These are phyloP conservation scores for Pachyrhizus erosus DNA, from an alignment of 306 rosid genomes.

Conservation along the genomic window DNA sequence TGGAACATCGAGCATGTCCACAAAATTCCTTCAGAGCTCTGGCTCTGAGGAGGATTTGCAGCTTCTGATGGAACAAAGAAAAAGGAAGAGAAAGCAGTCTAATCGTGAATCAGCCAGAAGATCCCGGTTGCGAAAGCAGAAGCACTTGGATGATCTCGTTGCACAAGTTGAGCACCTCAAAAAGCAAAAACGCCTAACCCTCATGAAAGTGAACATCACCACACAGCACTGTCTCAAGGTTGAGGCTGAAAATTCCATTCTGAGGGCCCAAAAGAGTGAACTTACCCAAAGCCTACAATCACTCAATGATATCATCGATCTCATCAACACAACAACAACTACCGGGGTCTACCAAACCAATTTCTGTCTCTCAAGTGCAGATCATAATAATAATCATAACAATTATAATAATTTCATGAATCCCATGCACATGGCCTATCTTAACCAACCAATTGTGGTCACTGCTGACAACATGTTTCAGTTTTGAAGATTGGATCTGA, in stretches of 20 bases:
- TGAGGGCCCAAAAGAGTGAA: constrained; percentile 70
- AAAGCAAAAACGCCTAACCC: constrained; percentile 58
- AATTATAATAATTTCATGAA: constrained; percentile 45
- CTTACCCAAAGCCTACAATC: constrained; percentile 70
- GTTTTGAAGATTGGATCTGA: constrained; percentile 30
- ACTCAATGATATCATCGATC: constrained; percentile 62
- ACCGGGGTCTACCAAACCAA: constrained; percentile 40
- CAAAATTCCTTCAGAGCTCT: constrained; percentile 48
- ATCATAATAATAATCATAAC: background rate
- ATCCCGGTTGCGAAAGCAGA: constrained; percentile 79
- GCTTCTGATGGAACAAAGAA: constrained; percentile 66
- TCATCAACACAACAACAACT: constrained; percentile 44
- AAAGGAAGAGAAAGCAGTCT: constrained; percentile 79
- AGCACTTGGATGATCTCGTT: constrained; percentile 71
- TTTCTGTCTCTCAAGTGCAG: constrained; percentile 17
- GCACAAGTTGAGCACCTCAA: constrained; percentile 48
- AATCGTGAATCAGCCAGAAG: constrained; percentile 89
- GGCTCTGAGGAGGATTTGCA: constrained; percentile 73
- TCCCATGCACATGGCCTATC: constrained; percentile 54
- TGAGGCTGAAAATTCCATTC: constrained; percentile 67
- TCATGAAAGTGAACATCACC: constrained; percentile 52
- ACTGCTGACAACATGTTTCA: constrained; percentile 67
- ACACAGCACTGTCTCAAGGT: constrained; percentile 52
- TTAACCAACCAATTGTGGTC: constrained; percentile 79
- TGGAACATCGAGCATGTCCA: constrained; percentile 67